phyloP scores from a whole-genome alignment of 176 grass and related monocot species.

The Ensete glaucum region DNA sequence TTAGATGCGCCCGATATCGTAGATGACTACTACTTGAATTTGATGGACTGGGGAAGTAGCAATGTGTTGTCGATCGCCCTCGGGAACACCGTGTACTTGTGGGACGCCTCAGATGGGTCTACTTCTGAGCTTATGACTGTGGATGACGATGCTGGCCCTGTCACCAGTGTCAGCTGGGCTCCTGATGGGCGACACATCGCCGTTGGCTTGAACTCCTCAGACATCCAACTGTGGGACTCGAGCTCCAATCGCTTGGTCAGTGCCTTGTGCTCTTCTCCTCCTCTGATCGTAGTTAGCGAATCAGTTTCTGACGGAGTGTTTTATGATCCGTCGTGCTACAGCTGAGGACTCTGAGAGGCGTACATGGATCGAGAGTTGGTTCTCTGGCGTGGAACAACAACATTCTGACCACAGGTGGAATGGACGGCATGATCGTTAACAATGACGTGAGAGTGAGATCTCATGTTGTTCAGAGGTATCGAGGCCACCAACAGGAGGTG shows the following conservation, averaged over 20 bases:
- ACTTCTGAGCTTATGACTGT: not conserved
- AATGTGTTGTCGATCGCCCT: slow-evolving; percentile 7
- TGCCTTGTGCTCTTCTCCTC: not conserved
- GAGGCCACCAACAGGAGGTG: not conserved
- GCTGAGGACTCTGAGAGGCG: slow-evolving; percentile 48
- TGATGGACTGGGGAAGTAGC: slow-evolving; percentile 13
- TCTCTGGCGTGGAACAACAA: slow-evolving; percentile 8
- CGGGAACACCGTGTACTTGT: not conserved
- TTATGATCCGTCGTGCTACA: slow-evolving; percentile 8
- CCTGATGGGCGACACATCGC: slow-evolving; percentile 1
- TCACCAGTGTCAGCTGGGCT: slow-evolving; percentile 8
- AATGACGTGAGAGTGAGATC: not conserved
- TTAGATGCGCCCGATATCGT: slow-evolving; percentile 5
- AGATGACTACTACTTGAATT: slow-evolving; percentile 19
- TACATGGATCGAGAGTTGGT: slow-evolving; percentile 36
- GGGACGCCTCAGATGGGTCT: slow-evolving; percentile 1
- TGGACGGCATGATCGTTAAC: not conserved
- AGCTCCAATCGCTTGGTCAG: not conserved
- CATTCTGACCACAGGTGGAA: slow-evolving; percentile 1
- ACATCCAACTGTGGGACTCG: not conserved
- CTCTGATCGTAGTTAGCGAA: not conserved
- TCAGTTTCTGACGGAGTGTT: not conserved
- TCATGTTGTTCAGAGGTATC: not conserved
- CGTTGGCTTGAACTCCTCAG: slow-evolving; percentile 1
- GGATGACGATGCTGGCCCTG: not conserved